Conservation (phyloP, 306 rosid genomes). For the Gastrolobium villosum region DNA sequence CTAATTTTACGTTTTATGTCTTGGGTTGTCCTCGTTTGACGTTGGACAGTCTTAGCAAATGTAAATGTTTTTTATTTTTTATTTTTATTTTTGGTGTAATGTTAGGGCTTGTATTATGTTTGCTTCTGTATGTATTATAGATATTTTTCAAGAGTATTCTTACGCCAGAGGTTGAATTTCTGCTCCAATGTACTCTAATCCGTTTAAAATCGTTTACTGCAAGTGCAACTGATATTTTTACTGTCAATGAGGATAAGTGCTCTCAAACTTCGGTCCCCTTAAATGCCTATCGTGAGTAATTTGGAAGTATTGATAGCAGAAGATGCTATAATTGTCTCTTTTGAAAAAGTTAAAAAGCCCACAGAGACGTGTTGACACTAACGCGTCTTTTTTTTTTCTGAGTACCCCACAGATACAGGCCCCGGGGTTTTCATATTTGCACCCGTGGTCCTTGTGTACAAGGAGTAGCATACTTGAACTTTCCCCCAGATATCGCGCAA, state of each 20-base stretch:
- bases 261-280: conserved; percentile 27
- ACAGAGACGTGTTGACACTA: conserved; percentile 35
- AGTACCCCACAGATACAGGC: conserved; percentile 36
- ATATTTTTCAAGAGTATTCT: conserved; percentile 31
- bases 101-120: conserved; percentile 45
- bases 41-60: conserved; percentile 54
- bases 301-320: conserved; percentile 46
- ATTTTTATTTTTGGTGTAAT: conserved; percentile 27
- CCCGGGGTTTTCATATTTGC: background rate
- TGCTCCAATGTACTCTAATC: background rate
- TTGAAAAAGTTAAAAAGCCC: conserved; percentile 37
- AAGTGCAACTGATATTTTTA: background rate
- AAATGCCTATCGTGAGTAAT: conserved; percentile 18
- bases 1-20: conserved; percentile 51
- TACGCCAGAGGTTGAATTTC: conserved; percentile 10
- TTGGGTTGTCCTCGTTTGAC: conserved; percentile 48
- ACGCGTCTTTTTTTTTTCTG: background rate
- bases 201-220: background rate
- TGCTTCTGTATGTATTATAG: conserved; percentile 37
- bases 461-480: no score
- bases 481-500: no score
- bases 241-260: background rate
- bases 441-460: background rate
- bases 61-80: conserved; percentile 47
- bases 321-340: conserved; percentile 51